Percentiles rank a stretch among this genome's conserved stretches.
Conservation (phyloP, 2,329 filamentous ascomycete species). For the Paracoccidioides lutzii region DNA sequence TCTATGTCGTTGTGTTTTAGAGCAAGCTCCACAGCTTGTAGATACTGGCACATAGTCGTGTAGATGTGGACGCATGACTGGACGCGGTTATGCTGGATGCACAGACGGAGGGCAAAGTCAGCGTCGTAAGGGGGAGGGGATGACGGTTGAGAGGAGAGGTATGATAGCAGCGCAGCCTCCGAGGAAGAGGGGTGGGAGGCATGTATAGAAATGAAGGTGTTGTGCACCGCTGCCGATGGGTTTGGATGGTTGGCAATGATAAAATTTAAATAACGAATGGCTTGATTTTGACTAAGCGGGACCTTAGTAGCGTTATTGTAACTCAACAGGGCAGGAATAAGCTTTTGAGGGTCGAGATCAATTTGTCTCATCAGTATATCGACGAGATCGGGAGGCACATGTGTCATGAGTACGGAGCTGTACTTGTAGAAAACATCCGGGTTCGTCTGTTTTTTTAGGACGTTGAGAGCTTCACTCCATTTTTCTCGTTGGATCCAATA, state of each 20-base stretch:
- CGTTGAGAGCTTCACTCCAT: slow-evolving; percentile 74
- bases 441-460: slow-evolving; percentile 86
- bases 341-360: slow-evolving; percentile 68
- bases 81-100: slow-evolving; percentile 86
- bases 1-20: slow-evolving; percentile 82
- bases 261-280: slow-evolving; percentile 83
- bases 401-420: slow-evolving; percentile 89
- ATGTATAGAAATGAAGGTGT: slow-evolving; percentile 92
- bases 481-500: slow-evolving; percentile 96
- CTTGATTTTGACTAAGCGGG: slow-evolving; percentile 67
- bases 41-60: slow-evolving; percentile 87
- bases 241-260: slow-evolving; percentile 70
- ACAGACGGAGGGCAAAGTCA: slow-evolving; percentile 88
- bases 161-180: slow-evolving; percentile 72
- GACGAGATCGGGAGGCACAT: slow-evolving; percentile 73
- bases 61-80: slow-evolving; percentile 96
- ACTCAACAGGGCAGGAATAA: slow-evolving; percentile 86
- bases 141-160: slow-evolving; percentile 82
- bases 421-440: slow-evolving; percentile 93
- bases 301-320: slow-evolving; percentile 68
- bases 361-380: slow-evolving; percentile 89
- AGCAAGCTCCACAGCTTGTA: slow-evolving; percentile 83
- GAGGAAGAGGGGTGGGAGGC: slow-evolving; percentile 73
- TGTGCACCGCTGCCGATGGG: slow-evolving; percentile 81
- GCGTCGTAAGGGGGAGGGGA: slow-evolving; percentile 78